A percentile compares a stretch with the other conserved stretches of the same genome.
These are phyloP conservation scores for Xerocomellus intermedius DNA, from an alignment of 768 basidiomycete species.

Conservation along the genomic window DNA sequence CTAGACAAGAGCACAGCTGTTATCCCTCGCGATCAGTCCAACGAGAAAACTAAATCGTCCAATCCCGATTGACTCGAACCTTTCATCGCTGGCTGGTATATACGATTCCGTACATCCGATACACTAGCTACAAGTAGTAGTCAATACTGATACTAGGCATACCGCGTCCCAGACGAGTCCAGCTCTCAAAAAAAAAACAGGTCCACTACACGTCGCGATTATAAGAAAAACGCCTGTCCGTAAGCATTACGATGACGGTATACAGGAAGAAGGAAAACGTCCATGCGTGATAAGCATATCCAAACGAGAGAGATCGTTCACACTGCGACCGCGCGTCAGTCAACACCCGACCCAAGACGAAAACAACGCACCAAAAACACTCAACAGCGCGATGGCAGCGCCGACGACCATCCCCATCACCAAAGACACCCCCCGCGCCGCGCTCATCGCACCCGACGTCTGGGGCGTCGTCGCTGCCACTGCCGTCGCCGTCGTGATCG, in stretches of 20 bases:
- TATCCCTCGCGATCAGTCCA: no score
- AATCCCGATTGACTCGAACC: no score
- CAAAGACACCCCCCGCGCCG: neutral
- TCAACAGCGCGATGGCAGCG: neutral
- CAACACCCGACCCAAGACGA: neutral
- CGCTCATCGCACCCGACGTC: neutral
- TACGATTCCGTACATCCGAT: no score
- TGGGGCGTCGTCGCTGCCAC: neutral
- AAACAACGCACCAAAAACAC: neutral
- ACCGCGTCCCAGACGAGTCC: neutral
- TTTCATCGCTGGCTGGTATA: no score
- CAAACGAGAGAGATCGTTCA: neutral
- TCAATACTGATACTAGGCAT: no score
- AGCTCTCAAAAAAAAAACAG: neutral
- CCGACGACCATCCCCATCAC: neutral
- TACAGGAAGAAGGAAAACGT: neutral
- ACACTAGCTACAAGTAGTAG: no score
- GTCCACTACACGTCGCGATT: no score
- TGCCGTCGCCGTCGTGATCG: constrained; percentile 32
- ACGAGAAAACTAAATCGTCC: no score
- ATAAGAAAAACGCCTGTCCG: neutral
- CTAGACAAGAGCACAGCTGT: no score
- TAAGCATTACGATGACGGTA: neutral
- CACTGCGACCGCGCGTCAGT: neutral
- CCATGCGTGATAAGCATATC: no score